Conservation (phyloP, 306 rosid genomes). For the Inga oerstediana region DNA sequence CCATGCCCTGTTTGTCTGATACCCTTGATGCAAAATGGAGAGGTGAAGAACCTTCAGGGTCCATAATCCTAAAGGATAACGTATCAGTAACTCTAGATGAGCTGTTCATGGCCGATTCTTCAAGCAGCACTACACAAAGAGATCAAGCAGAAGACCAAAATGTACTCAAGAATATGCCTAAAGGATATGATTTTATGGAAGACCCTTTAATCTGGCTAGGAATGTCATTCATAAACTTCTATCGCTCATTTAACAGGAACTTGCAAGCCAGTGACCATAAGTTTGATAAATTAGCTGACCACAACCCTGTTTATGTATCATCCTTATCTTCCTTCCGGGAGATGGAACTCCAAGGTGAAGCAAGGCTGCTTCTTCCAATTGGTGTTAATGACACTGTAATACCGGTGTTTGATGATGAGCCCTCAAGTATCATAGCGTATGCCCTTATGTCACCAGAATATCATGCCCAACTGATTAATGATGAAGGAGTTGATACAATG, state of each 20-base stretch:
- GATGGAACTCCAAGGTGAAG: conserved; percentile 75
- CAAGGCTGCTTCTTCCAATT: conserved; percentile 75
- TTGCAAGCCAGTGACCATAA: conserved; percentile 54
- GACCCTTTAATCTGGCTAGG: conserved; percentile 69
- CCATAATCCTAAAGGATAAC: conserved; percentile 48
- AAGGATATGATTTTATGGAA: conserved; percentile 54
- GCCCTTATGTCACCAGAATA: conserved; percentile 72
- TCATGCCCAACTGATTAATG: conserved; percentile 56
- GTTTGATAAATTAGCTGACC: conserved; percentile 56
- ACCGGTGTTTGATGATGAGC: conserved; percentile 91
- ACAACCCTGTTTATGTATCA: conserved; percentile 68
- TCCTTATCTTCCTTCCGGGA: conserved; percentile 71
- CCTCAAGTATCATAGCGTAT: conserved; percentile 82
- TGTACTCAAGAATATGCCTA: conserved; percentile 44
- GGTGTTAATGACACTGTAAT: conserved; percentile 75
- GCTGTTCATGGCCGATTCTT: conserved; percentile 48
- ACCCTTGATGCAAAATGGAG: conserved; percentile 93
- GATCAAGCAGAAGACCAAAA: conserved; percentile 61
- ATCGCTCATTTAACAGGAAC: conserved; percentile 68
- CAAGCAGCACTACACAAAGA: conserved; percentile 26
- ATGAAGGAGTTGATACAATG: conserved; percentile 34
- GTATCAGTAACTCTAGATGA: conserved; percentile 40
- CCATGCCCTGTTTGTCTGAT: conserved; percentile 66
- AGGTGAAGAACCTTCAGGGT: conserved; percentile 60
- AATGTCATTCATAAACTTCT: conserved; percentile 76